Evolutionary conservation across 371 early-diverging fungal genomes (phyloP).

Genomic region (Apophysomyces trapeziformis): DNA sequence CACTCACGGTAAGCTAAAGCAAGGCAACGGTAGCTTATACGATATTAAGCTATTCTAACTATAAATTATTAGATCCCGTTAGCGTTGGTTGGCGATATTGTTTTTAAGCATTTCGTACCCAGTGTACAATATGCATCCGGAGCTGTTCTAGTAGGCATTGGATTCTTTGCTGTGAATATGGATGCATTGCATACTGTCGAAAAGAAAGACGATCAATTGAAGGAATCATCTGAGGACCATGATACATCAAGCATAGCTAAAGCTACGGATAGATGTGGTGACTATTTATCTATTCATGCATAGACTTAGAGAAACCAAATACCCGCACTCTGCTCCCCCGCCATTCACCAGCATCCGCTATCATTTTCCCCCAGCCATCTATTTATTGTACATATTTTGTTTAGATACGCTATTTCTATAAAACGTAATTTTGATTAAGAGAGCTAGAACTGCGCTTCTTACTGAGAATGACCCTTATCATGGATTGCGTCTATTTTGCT

Average conservation of each 20-base stretch:
- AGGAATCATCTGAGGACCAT: slow-evolving; percentile 15
- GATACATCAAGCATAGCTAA: not conserved
- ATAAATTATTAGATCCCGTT: slow-evolving; percentile 53
- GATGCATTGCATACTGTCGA: slow-evolving; percentile 46
- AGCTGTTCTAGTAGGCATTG: slow-evolving; percentile 66
- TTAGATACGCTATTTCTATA: no score
- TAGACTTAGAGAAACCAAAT: not conserved
- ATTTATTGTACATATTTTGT: not conserved
- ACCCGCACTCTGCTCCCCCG: not conserved
- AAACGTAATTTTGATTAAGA: no score
- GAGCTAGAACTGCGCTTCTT: no score
- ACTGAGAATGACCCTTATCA: no score
- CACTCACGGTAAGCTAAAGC: slow-evolving; percentile 59
- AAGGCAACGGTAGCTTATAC: not conserved
- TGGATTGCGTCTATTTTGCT: no score
- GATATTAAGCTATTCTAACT: not conserved
- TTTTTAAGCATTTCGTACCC: slow-evolving; percentile 65
- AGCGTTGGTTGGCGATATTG: slow-evolving; percentile 73
- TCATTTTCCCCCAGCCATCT: not conserved
- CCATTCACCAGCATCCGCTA: not conserved
- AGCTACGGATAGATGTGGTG: not conserved
- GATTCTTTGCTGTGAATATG: slow-evolving; percentile 71
- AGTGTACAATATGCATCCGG: slow-evolving; percentile 68
- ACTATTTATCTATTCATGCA: not conserved
- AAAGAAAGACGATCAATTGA: not conserved